Conservation (phyloP, 805 yeast species). For the Dipodascus albidus region DNA sequence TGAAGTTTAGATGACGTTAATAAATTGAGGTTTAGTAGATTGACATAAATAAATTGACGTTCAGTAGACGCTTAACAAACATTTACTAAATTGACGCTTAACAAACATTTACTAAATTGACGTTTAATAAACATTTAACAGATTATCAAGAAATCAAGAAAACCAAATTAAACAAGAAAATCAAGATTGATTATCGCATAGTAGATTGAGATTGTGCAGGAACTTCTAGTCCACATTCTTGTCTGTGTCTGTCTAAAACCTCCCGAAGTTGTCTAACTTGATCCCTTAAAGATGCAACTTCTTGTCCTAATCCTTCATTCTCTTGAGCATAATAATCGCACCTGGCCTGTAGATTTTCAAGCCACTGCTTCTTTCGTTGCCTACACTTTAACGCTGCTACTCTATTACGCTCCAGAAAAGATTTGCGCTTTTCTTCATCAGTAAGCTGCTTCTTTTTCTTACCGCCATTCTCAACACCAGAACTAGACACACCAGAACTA, state of each 20-base stretch:
- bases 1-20: too few relatives aligned
- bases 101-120: too few relatives aligned
- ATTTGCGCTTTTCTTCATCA: constrained; percentile 67
- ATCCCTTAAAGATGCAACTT: constrained; percentile 46
- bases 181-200: background rate
- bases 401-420: constrained; percentile 78
- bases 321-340: constrained; percentile 58
- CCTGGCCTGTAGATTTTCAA: constrained; percentile 73
- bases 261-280: constrained; percentile 42
- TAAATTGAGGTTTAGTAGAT: too few relatives aligned
- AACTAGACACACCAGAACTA: background rate
- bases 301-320: constrained; percentile 51
- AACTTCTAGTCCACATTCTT: constrained; percentile 11
- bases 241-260: constrained; percentile 39
- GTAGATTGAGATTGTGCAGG: background rate
- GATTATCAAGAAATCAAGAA: too few relatives aligned
- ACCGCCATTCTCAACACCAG: constrained; percentile 2
- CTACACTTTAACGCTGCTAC: constrained; percentile 94
- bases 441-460: constrained; percentile 28
- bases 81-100: too few relatives aligned
- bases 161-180: too few relatives aligned
- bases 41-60: too few relatives aligned
- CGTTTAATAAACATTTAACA: too few relatives aligned
- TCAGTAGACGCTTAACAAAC: too few relatives aligned
- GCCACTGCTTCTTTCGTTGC: constrained; percentile 83